Evolutionary conservation across 2,329 filamentous ascomycete species (phyloP).

Genomic region (Calonectria pseudoreteaudii): DNA sequence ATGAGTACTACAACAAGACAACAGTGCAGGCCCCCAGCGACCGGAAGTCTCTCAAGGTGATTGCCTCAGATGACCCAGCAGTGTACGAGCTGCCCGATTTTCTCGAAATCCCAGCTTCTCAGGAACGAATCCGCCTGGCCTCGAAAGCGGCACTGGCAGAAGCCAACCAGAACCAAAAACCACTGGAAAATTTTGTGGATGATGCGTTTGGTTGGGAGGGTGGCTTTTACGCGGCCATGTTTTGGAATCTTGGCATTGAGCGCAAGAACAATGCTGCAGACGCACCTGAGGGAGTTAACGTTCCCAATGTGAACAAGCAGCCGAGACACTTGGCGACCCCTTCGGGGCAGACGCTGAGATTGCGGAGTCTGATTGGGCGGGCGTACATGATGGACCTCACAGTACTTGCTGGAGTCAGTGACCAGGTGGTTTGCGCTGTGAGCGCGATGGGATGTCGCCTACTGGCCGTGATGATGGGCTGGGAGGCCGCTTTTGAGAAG

Average conservation of each 20-base stretch:
- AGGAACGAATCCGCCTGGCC: constrained; percentile 82
- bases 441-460: constrained; percentile 79
- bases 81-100: constrained; percentile 78
- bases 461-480: constrained; percentile 88
- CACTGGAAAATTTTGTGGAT: constrained; percentile 76
- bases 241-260: constrained; percentile 77
- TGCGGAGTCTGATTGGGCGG: constrained; percentile 81
- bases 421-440: constrained; percentile 81
- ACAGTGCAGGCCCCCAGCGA: constrained; percentile 51
- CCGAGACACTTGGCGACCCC: constrained; percentile 46
- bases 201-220: constrained; percentile 89
- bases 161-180: constrained; percentile 56
- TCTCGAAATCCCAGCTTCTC: constrained; percentile 68
- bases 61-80: constrained; percentile 86
- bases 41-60: constrained; percentile 63
- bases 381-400: constrained; percentile 86
- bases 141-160: constrained; percentile 65
- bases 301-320: constrained; percentile 40
- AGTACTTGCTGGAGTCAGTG: constrained; percentile 75
- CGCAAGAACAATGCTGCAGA: constrained; percentile 55
- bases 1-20: constrained; percentile 59
- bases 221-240: constrained; percentile 85
- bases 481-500: constrained; percentile 73
- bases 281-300: constrained; percentile 43
- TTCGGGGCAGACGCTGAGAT: constrained; percentile 67